Percentiles rank a stretch among this genome's conserved stretches.
phyloP scores from a whole-genome alignment of 108 stramenopile genomes.

The Phaeodactylum tricornutum region DNA sequence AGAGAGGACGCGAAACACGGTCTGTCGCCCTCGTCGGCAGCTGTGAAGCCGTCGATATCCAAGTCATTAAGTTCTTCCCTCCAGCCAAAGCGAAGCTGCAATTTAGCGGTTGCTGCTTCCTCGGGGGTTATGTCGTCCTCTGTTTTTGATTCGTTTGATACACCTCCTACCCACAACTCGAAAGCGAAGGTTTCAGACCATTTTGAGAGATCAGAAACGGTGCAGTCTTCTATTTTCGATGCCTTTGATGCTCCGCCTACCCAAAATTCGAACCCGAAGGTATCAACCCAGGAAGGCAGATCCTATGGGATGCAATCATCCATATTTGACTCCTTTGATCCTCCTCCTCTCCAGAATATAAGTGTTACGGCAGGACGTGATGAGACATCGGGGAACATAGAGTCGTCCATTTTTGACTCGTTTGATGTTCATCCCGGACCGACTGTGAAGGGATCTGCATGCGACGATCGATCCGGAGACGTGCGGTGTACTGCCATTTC shows the following conservation, averaged over 20 bases:
- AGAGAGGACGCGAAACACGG: no score
- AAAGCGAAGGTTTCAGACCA: conserved; percentile 44
- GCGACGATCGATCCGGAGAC: no score
- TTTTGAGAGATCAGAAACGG: conserved; percentile 24
- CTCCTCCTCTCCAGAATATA: conserved; percentile 19
- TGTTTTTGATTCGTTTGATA: conserved; percentile 27
- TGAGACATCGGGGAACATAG: conserved; percentile 11
- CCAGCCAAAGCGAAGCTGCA: no score
- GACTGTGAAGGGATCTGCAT: no score
- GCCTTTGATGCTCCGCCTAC: conserved; percentile 39
- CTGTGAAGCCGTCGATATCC: no score
- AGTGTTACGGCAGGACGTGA: no score
- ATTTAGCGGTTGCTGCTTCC: no score
- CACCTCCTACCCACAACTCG: background rate
- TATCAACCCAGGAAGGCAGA: no score
- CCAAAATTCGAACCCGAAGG: background rate
- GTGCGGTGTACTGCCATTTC: no score
- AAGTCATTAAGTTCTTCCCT: no score
- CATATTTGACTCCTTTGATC: conserved; percentile 55
- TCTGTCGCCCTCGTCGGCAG: no score
- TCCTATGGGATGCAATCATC: conserved; percentile 24
- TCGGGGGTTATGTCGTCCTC: conserved; percentile 15
- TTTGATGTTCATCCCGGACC: conserved; percentile 34
- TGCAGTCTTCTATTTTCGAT: conserved; percentile 48
- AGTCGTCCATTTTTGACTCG: conserved; percentile 44